Base-by-base conservation (phyloP, 2,329 filamentous ascomycete genomes). In the Diaporthe citri region DNA sequence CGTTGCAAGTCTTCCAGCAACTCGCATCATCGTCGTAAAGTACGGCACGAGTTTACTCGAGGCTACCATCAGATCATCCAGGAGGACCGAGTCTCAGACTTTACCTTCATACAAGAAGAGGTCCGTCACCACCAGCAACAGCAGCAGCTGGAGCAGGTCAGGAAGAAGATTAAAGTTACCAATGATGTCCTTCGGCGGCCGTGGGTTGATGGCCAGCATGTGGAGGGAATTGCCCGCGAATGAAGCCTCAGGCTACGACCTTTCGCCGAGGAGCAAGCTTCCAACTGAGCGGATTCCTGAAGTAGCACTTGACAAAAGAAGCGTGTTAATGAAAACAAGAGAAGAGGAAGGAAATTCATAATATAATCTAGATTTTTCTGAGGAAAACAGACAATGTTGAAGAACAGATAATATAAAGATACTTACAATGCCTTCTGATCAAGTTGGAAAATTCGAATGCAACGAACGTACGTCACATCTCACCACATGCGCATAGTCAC, bases 1-100 rank as follows among this genome's bases (percentile, higher is more conserved):
- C 28, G 71, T 62, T 15, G 71, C 71, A 22, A 41, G 71, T 60
- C 48, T 64, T 10, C 71, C 46, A 62, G 71, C 71, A 31, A 57
- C 71, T 46, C 71, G 71, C 5, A 28, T 72, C 46, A 51, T 64
- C 9, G 57, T 72, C 31, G 34, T 55, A 10, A 71, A 71, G 51
- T 59, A 59, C 56, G 31, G 15, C 56, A n/a, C 31, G 17, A 59
- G 31, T 15, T 17, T 39, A n/a, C 51, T 55, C 56, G 31, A 59
- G 8, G 56, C 20, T n/a, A 59, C 31, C 31, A 59, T 59, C 56
- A n/a, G 34, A 36, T 59, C 56, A 59, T 59, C 56, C 56, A 59
- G 56, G 56, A 59, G 56, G 28, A 59, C 56, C 31, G 56, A 59
- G 31, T 59, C 56, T 39, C 17, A n/a, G 9, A 59, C 56, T 39